phyloP scores from a whole-genome alignment of 805 yeast genomes.

The Candida boleticola region DNA sequence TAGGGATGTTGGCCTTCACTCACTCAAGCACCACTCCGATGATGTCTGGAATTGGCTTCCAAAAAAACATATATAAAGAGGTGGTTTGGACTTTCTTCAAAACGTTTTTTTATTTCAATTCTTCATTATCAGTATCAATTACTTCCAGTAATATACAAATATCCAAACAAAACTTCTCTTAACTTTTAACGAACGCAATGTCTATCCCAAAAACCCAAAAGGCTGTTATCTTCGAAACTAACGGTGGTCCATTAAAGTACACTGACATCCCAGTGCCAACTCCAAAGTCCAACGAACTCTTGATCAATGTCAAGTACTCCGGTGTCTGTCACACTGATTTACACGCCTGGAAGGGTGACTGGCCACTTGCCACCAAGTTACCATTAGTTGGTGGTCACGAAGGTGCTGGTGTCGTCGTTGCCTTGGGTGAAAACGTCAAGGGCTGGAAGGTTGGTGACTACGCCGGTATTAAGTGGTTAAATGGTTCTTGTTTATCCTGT shows the following conservation, averaged over 20 bases:
- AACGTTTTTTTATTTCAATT: neutral
- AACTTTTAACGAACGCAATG: too few species aligned
- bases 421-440: slow-evolving; percentile 38
- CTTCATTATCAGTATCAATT: neutral
- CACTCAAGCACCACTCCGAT: too few species aligned
- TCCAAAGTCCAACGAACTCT: slow-evolving; percentile 40
- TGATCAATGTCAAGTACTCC: slow-evolving; percentile 44
- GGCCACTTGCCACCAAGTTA: slow-evolving; percentile 44
- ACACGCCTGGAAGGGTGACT: slow-evolving; percentile 49
- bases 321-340: slow-evolving; percentile 49
- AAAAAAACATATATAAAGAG: slow-evolving; percentile 5
- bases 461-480: slow-evolving; percentile 48
- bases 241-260: slow-evolving; percentile 41
- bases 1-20: too few species aligned
- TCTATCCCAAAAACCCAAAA: slow-evolving; percentile 42
- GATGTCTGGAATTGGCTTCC: too few species aligned
- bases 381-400: slow-evolving; percentile 50
- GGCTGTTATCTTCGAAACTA: slow-evolving; percentile 41
- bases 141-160: neutral
- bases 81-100: neutral
- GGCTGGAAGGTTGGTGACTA: slow-evolving; percentile 44
- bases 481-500: slow-evolving; percentile 42
- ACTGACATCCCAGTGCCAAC: slow-evolving; percentile 42
- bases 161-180: neutral
- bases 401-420: slow-evolving; percentile 49